phyloP scores from a whole-genome alignment of 768 basidiomycete species.

The Lactarius trivialis region DNA sequence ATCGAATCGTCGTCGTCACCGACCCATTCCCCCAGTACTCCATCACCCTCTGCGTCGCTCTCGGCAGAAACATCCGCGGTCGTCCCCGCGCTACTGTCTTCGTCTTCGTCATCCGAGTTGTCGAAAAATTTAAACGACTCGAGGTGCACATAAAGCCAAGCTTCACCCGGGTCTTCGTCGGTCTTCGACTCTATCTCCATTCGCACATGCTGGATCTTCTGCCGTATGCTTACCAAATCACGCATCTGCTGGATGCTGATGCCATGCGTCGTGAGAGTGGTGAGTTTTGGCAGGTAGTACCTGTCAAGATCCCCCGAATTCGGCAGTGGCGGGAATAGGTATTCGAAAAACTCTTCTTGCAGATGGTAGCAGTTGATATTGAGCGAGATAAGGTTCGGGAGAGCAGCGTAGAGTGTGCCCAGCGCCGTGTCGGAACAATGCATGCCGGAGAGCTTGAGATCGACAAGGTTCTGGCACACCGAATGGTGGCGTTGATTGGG shows the following conservation, averaged over 20 bases:
- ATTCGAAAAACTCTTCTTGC: conserved; percentile 26
- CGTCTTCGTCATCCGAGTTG: too few species aligned
- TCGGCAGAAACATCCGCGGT: conserved; percentile 9
- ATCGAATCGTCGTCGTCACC: not conserved
- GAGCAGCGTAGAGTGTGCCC: conserved; percentile 39
- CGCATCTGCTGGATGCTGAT: conserved; percentile 39
- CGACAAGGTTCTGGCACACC: conserved; percentile 43
- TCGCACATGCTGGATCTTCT: conserved; percentile 39
- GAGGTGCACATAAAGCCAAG: conserved; percentile 47
- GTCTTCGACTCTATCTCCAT: conserved; percentile 44
- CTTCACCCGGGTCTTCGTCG: conserved; percentile 34
- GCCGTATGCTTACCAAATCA: conserved; percentile 39
- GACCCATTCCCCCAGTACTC: conserved; percentile 6
- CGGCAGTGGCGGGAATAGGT: conserved; percentile 20
- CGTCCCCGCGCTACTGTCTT: conserved; percentile 43
- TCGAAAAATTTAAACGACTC: conserved; percentile 52
- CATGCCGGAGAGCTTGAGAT: too few species aligned
- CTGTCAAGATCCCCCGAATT: not conserved
- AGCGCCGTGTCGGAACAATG: conserved; percentile 35
- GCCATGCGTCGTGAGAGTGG: conserved; percentile 40
- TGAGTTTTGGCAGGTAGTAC: conserved; percentile 43
- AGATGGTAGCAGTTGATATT: conserved; percentile 35
- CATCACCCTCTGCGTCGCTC: conserved; percentile 25
- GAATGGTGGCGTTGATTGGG: conserved; percentile 33
- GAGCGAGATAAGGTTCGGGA: conserved; percentile 42